Evolutionary conservation across 768 basidiomycete genomes (phyloP).

Genomic region (Mycena rosella): DNA sequence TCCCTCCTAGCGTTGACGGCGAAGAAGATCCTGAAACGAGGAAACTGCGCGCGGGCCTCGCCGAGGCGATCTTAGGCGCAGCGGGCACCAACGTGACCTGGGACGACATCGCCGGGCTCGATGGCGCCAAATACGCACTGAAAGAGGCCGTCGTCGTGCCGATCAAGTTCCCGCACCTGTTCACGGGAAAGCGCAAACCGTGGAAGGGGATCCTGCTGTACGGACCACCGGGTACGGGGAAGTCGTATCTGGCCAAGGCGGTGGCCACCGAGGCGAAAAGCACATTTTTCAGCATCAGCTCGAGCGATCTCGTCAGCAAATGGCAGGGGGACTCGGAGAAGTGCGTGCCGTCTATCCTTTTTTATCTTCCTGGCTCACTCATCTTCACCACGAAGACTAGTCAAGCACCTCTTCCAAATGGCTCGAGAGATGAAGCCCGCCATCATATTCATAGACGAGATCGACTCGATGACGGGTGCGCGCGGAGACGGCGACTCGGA

Average conservation of each 20-base stretch:
- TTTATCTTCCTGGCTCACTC: neutral
- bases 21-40: slow-evolving; percentile 81
- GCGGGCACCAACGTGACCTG: slow-evolving; percentile 86
- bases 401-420: slow-evolving; percentile 86
- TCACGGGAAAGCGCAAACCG: slow-evolving; percentile 89
- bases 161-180: slow-evolving; percentile 87
- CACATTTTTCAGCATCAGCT: slow-evolving; percentile 86
- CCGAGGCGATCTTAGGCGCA: slow-evolving; percentile 72
- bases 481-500: slow-evolving; percentile 86
- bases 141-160: slow-evolving; percentile 90
- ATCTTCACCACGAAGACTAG: slow-evolving; percentile 63
- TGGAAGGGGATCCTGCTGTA: slow-evolving; percentile 86
- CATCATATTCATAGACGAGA: slow-evolving; percentile 90
- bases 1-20: slow-evolving; percentile 50
- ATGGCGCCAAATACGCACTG: slow-evolving; percentile 80
- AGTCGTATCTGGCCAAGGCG: slow-evolving; percentile 85
- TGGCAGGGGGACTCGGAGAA: slow-evolving; percentile 91
- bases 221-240: slow-evolving; percentile 87
- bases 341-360: slow-evolving; percentile 55
- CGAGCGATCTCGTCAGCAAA: slow-evolving; percentile 84
- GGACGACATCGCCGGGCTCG: slow-evolving; percentile 88
- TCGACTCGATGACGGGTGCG: slow-evolving; percentile 84
- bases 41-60: slow-evolving; percentile 80
- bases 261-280: slow-evolving; percentile 90
- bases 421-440: slow-evolving; percentile 85